A percentile compares a stretch with the other conserved stretches of the same genome.
These are phyloP conservation scores for Exophiala dermatitidis DNA, from an alignment of 2,329 filamentous ascomycete genomes.

Conservation along the genomic window DNA sequence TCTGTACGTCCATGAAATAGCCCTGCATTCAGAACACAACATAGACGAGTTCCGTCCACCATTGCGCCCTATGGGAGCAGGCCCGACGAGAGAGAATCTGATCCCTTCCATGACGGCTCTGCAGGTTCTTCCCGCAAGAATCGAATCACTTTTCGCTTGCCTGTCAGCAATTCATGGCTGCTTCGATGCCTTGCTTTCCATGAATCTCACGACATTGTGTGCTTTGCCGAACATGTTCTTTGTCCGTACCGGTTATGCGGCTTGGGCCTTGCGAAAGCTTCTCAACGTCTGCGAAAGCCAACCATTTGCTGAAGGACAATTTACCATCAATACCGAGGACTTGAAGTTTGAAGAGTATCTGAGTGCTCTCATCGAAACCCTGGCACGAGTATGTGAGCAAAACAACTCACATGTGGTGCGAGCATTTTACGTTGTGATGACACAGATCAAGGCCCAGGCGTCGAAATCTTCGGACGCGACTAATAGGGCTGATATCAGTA, in stretches of 20 bases:
- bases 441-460: conserved; percentile 16
- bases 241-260: conserved; percentile 63
- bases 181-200: conserved; percentile 56
- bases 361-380: conserved; percentile 59
- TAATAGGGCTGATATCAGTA: background rate
- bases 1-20: conserved; percentile 69
- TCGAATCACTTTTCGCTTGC: conserved; percentile 60
- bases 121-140: conserved; percentile 47
- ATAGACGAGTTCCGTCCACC: conserved; percentile 39
- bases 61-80: conserved; percentile 50
- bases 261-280: conserved; percentile 66
- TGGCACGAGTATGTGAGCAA: conserved; percentile 40
- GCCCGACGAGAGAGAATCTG: conserved; percentile 46
- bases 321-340: conserved; percentile 51
- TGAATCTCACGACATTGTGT: conserved; percentile 53
- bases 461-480: conserved; percentile 4
- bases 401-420: conserved; percentile 13
- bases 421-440: conserved; percentile 15
- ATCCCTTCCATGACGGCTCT: conserved; percentile 15
- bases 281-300: conserved; percentile 18
- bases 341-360: conserved; percentile 62
- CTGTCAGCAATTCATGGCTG: conserved; percentile 59
- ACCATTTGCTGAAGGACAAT: conserved; percentile 4
- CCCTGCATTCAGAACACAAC: conserved; percentile 57
- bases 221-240: conserved; percentile 63